Base-by-base conservation (phyloP, 352 stramenopile genomes). In the Phytophthora quininea region DNA sequence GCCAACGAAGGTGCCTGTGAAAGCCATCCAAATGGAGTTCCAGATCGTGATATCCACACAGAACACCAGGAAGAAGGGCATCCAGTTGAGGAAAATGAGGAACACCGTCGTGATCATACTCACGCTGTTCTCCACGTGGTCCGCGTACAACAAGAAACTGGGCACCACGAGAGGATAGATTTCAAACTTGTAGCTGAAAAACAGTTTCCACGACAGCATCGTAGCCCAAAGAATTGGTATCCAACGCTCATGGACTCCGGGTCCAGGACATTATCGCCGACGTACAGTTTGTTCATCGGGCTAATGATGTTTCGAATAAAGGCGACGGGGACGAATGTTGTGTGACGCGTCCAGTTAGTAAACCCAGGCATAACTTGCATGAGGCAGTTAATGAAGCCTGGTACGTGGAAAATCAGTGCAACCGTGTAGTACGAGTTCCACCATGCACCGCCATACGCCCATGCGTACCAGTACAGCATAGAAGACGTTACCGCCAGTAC, bases 21-120 rank as follows among this genome's bases (percentile, higher is more conserved):
- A 98, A 0, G 97, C 95, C 69, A 98, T 88, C 97, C 97, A 99
- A 42, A 98, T 96, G 31, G 97, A 88, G 67, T 98, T 99, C 97
- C 97, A 99, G 66, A 99, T 99, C 43, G 92, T 98, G 70, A 98
- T 98, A 62, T 99, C 97, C 55, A 99, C 98, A 40, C 98, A 93
- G 71, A 98, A 99, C 0, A 99, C 97, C 66, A 99, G 91, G 73
- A 99, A 98, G 66, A 98, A 98, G 8, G 97, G 97, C 31, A 98
- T 73, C 97, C 97, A 99, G 66, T 98, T 90, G 29, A 99, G 72
- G 0, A 93, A 73, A 31, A 99, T 93, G n/a, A 99, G 74, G 27
- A 98, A 70, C 40, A 79, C 63, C 2, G 91, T 98, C 47, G 80
- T 86, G 57, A 96, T 78, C 49, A 96, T 87, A 52, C 85, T 95